Conservation (phyloP, 192 early-diverging fungal genomes). For the Umbelopsis ramanniana region DNA sequence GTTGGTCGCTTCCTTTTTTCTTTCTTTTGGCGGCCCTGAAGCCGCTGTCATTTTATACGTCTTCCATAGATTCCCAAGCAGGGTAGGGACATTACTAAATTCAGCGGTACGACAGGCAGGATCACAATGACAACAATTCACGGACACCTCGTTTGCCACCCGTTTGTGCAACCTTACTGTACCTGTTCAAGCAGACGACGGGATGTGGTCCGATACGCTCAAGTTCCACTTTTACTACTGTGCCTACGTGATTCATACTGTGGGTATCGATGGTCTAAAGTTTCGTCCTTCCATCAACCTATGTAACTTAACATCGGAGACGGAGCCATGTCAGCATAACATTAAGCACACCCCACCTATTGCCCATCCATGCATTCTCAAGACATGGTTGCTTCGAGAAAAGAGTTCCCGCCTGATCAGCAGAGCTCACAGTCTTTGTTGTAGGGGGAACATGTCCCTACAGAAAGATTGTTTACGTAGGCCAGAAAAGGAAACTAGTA, state of each 20-base stretch:
- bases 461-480: slow-evolving; percentile 13
- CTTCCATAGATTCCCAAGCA: neutral
- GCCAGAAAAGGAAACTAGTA: neutral
- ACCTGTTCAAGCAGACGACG: neutral
- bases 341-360: too few relatives aligned
- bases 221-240: too few relatives aligned
- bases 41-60: neutral
- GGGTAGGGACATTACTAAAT: slow-evolving; percentile 18
- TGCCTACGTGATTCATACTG: too few relatives aligned
- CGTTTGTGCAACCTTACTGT: neutral
- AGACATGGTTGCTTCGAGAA: neutral
- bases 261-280: too few relatives aligned
- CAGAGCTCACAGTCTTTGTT: neutral
- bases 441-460: neutral
- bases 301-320: too few relatives aligned
- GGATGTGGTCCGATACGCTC: neutral
- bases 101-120: slow-evolving; percentile 1
- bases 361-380: too few relatives aligned
- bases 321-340: too few relatives aligned
- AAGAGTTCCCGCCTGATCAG: slow-evolving; percentile 14
- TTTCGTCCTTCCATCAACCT: too few relatives aligned
- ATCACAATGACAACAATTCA: slow-evolving; percentile 26
- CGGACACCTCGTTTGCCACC: slow-evolving; percentile 9
- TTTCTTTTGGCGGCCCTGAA: too few relatives aligned
- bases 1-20: neutral